These are phyloP conservation scores for Monosporascus ibericus DNA, from an alignment of 2,329 filamentous ascomycete genomes.

Conservation along the genomic window DNA sequence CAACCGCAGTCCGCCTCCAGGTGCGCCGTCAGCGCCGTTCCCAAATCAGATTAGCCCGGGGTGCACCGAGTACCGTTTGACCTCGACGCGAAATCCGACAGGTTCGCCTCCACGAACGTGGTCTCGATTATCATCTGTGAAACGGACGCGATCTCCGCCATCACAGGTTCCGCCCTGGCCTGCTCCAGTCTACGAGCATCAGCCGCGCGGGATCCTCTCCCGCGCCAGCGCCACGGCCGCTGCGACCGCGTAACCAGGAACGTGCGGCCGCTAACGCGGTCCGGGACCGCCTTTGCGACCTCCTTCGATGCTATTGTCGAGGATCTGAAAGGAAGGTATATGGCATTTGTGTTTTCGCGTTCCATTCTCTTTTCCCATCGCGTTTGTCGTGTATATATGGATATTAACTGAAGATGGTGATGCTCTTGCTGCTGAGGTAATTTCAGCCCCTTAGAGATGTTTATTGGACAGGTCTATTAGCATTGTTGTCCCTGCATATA, in stretches of 20 bases:
- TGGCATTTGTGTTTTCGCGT: too few species aligned
- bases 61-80: too few species aligned
- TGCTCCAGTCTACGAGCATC: conserved; percentile 12
- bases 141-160: conserved; percentile 7
- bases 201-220: conserved; percentile 4
- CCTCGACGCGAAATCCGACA: conserved; percentile 5
- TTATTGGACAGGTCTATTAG: too few species aligned
- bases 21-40: conserved; percentile 2
- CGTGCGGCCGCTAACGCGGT: conserved; percentile 11
- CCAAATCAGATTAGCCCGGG: neutral
- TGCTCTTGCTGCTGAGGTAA: too few species aligned
- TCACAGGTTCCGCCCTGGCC: conserved; percentile 9
- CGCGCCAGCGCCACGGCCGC: conserved; percentile 4
- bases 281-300: conserved; percentile 6
- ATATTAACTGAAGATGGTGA: too few species aligned
- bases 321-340: too few species aligned
- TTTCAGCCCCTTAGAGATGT: too few species aligned
- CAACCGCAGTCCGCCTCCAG: neutral
- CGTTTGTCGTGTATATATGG: too few species aligned
- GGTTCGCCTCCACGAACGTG: conserved; percentile 10
- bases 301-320: neutral
- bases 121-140: conserved; percentile 4
- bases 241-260: conserved; percentile 15
- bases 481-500: too few species aligned
- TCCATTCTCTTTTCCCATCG: too few species aligned